These are phyloP conservation scores for Lentinula lateritia DNA, from an alignment of 768 basidiomycete species.

Conservation along the genomic window DNA sequence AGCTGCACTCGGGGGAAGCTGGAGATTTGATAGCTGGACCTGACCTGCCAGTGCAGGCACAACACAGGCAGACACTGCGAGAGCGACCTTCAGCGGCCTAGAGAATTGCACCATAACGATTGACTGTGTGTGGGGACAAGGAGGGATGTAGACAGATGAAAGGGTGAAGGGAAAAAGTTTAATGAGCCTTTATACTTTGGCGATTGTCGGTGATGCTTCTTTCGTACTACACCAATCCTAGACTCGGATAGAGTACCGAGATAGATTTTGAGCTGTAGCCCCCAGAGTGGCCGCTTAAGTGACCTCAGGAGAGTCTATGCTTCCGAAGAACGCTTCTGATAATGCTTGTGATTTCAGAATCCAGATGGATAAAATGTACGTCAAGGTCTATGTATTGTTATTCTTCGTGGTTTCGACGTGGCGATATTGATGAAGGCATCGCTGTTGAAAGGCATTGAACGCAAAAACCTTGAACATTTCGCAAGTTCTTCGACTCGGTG, in stretches of 20 bases:
- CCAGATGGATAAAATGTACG: not conserved
- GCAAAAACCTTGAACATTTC: not conserved
- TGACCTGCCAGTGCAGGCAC: not conserved
- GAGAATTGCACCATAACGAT: not conserved
- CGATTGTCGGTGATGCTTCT: not conserved
- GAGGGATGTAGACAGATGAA: not conserved
- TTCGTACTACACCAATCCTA: not conserved
- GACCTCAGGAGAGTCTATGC: too few relatives aligned
- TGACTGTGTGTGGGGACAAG: not conserved
- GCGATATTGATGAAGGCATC: not conserved
- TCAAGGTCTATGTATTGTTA: not conserved
- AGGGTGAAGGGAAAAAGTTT: not conserved
- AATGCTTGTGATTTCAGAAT: not conserved
- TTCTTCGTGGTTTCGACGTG: not conserved
- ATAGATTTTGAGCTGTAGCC: not conserved
- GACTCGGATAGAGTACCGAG: not conserved
- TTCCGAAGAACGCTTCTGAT: not conserved
- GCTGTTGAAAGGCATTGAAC: not conserved
- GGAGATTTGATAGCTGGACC: constrained; percentile 33
- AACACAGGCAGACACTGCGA: not conserved
- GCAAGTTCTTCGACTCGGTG: not conserved
- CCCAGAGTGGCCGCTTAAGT: not conserved
- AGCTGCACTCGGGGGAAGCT: constrained; percentile 30
- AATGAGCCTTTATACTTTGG: not conserved
- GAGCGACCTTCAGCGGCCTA: not conserved